Conservation (phyloP, 2,329 filamentous ascomycete genomes). For the Arthrobotrys megalospora region DNA sequence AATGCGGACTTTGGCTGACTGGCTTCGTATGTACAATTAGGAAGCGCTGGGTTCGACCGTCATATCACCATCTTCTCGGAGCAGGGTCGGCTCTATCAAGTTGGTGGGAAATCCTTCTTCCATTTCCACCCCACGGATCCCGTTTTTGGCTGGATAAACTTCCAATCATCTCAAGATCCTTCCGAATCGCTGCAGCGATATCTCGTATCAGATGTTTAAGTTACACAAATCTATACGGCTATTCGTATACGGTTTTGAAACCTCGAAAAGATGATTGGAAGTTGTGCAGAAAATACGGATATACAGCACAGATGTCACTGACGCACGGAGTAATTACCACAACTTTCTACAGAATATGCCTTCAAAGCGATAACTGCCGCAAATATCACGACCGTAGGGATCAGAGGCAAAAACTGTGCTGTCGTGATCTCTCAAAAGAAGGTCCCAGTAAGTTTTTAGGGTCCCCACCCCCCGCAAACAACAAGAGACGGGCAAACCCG, state of each 20-base stretch:
- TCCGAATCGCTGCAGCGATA: constrained; percentile 47
- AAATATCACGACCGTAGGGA: constrained; percentile 95
- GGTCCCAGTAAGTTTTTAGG: constrained; percentile 82
- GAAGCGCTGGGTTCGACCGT: constrained; percentile 92
- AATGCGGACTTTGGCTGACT: constrained; percentile 35
- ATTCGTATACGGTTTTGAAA: constrained; percentile 41
- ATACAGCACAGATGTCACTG: constrained; percentile 33
- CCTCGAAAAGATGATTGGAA: constrained; percentile 12
- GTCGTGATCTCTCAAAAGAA: constrained; percentile 99
- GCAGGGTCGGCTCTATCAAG: constrained; percentile 98
- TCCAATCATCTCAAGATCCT: constrained; percentile 21
- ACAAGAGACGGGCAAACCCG: constrained; percentile 61
- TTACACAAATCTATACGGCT: constrained; percentile 16
- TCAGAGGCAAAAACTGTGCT: constrained; percentile 96
- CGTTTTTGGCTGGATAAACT: constrained; percentile 26
- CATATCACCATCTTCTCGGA: constrained; percentile 99
- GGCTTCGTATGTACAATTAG: constrained; percentile 68
- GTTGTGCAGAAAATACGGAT: constrained; percentile 28
- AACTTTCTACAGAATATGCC: constrained; percentile 84
- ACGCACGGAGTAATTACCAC: constrained; percentile 44
- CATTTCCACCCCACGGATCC: constrained; percentile 30
- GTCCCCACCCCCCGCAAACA: constrained; percentile 1
- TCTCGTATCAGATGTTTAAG: constrained; percentile 36
- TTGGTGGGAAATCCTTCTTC: constrained; percentile 78
- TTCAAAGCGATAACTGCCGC: constrained; percentile 99